These are phyloP conservation scores for Fusarium virguliforme DNA, from an alignment of 2,329 filamentous ascomycete genomes.

Conservation along the genomic window DNA sequence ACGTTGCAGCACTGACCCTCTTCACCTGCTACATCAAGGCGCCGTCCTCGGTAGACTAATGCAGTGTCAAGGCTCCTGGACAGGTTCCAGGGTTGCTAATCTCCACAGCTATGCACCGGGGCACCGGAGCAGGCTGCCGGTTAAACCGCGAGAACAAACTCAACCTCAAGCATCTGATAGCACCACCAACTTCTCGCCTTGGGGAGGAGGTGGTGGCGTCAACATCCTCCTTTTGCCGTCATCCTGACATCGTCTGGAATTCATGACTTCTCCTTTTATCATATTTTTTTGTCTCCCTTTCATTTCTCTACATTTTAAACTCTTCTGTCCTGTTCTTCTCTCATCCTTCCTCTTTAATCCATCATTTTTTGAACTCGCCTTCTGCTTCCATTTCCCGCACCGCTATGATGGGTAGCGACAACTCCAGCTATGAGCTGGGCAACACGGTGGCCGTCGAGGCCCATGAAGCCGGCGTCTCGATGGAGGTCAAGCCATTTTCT, in stretches of 20 bases:
- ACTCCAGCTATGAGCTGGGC: conserved; percentile 48
- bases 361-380: background rate
- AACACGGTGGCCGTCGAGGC: conserved; percentile 37
- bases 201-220: background rate
- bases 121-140: conserved; percentile 10
- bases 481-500: conserved; percentile 41
- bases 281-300: background rate
- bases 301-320: conserved; percentile 17
- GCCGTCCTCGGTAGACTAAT: background rate
- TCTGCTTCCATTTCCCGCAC: background rate
- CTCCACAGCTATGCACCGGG: conserved; percentile 16
- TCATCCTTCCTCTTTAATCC: conserved; percentile 5
- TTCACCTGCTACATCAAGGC: too few species aligned
- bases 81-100: background rate
- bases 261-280: background rate
- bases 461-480: conserved; percentile 20
- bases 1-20: too few species aligned
- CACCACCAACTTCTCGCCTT: background rate
- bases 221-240: background rate
- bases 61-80: background rate
- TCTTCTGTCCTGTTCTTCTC: background rate
- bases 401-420: conserved; percentile 41
- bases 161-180: background rate
- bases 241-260: conserved; percentile 10
- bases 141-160: background rate